Evolutionary conservation across 768 basidiomycete genomes (phyloP).

Genomic region (Calocybe cyanea): DNA sequence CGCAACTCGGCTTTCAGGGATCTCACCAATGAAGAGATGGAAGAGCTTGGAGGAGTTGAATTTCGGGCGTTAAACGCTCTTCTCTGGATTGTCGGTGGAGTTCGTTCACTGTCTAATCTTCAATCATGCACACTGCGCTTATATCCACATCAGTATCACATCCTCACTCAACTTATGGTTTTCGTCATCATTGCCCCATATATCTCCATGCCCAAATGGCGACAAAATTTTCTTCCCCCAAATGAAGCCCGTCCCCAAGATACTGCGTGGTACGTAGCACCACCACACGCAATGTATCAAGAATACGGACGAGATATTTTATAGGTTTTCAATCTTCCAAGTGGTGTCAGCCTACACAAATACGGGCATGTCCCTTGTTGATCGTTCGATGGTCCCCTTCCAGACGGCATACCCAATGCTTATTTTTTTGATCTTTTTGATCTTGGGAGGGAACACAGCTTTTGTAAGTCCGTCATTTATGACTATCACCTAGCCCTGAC

Average conservation of each 20-base stretch:
- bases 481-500: neutral
- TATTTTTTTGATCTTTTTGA: constrained; percentile 62
- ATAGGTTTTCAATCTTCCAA: constrained; percentile 84
- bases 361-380: constrained; percentile 81
- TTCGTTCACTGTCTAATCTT: constrained; percentile 34
- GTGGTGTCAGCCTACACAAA: constrained; percentile 86
- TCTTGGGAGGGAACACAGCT: constrained; percentile 90
- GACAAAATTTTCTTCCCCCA: constrained; percentile 54
- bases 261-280: constrained; percentile 56
- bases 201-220: constrained; percentile 60
- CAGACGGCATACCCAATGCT: constrained; percentile 83
- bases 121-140: constrained; percentile 4
- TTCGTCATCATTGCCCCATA: constrained; percentile 82
- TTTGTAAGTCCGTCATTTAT: constrained; percentile 59
- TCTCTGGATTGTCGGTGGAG: constrained; percentile 74
- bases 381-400: constrained; percentile 91
- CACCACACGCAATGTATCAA: no score
- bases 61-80: constrained; percentile 80
- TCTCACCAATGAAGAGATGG: constrained; percentile 77
- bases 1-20: constrained; percentile 70
- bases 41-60: constrained; percentile 92
- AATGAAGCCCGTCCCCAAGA: constrained; percentile 50
- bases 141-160: constrained; percentile 60
- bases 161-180: constrained; percentile 61
- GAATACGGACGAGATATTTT: neutral